phyloP scores from a whole-genome alignment of 202 grass and related monocot species.

The Saccharum hybrid region DNA sequence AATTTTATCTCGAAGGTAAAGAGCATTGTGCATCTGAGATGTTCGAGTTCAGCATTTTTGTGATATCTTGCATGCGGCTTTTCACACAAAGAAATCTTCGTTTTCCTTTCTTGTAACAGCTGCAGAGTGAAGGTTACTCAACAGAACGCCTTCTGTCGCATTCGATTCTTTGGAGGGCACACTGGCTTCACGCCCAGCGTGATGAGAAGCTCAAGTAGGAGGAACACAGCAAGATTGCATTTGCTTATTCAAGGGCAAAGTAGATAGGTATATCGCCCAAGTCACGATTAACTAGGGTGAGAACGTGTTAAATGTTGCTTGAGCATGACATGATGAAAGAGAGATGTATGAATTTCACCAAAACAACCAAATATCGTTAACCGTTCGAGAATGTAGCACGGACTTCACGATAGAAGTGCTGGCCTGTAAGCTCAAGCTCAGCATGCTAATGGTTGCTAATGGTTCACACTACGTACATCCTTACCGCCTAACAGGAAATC shows the following conservation, averaged over 20 bases:
- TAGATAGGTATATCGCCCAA: not conserved
- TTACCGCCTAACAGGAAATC: not conserved
- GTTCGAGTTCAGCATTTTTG: not conserved
- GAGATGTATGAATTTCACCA: not conserved
- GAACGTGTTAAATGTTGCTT: not conserved
- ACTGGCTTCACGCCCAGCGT: constrained; percentile 55
- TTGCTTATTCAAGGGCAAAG: not conserved
- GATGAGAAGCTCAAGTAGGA: constrained; percentile 67
- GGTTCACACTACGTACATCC: not conserved
- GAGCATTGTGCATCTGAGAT: not conserved
- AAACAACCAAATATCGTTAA: not conserved
- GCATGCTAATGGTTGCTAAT: not conserved
- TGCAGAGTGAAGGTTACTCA: constrained; percentile 67
- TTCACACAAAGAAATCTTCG: not conserved
- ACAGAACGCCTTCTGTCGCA: constrained; percentile 72
- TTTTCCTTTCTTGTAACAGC: constrained; percentile 39
- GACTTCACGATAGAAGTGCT: not conserved
- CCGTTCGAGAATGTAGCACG: not conserved
- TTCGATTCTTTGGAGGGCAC: constrained; percentile 84
- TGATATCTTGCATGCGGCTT: not conserved
- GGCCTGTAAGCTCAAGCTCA: not conserved
- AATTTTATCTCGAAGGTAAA: constrained; percentile 78
- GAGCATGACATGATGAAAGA: not conserved
- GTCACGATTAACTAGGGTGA: not conserved
- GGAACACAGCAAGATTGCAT: not conserved